Percentiles rank a stretch among this genome's conserved stretches.
Evolutionary conservation across 148 eudicot genomes (phyloP).

Genomic region (Polygonum maritimum): DNA sequence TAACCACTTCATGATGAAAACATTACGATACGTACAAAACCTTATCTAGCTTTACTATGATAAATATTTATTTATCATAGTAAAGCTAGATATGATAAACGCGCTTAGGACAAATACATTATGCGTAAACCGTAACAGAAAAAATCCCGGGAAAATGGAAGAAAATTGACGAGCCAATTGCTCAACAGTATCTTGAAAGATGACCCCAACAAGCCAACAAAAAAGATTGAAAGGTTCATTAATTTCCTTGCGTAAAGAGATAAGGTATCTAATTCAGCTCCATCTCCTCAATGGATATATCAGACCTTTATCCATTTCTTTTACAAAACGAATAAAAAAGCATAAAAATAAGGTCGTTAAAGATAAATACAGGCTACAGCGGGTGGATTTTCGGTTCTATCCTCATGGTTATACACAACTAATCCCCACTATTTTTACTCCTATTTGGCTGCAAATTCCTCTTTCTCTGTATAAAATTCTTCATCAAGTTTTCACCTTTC

Average conservation of each 20-base stretch:
- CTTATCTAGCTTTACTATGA: no score
- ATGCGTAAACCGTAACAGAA: background rate
- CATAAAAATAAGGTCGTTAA: background rate
- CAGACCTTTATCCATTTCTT: background rate
- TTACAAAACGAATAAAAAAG: background rate
- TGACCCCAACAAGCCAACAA: background rate
- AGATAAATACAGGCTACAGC: no score
- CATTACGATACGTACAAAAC: no score
- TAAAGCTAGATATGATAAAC: no score
- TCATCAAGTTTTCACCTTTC: background rate
- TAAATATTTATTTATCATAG: no score
- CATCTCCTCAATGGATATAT: background rate
- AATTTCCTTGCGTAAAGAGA: background rate
- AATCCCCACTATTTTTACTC: background rate
- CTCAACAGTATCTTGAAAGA: background rate
- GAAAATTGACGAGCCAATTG: background rate
- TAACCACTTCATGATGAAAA: no score
- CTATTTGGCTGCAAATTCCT: background rate
- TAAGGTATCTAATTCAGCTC: background rate
- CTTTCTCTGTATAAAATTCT: background rate
- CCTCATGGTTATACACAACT: background rate
- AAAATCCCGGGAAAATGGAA: background rate
- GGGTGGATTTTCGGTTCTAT: background rate
- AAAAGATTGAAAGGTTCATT: background rate
- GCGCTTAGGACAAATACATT: background rate